Base-by-base conservation (phyloP, 257 asterid species). In the Penstemon newberryi region DNA sequence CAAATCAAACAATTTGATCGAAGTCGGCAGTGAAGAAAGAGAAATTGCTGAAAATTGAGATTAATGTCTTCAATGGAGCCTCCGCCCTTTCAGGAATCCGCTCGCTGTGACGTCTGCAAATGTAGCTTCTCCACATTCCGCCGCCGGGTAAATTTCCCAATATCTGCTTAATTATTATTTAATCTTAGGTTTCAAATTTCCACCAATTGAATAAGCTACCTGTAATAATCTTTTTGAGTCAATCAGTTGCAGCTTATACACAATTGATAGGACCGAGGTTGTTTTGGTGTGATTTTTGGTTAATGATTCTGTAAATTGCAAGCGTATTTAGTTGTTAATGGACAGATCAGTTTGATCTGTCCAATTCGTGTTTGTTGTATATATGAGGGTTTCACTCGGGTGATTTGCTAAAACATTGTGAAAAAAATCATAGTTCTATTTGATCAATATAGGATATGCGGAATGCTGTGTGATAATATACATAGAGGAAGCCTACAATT, bases 91-190 rank as follows among this genome's bases (percentile, higher is more conserved):
- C 95, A 90, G 73, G 98, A 90, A 70, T 81, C 96, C 56, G 67
- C 91, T 47, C 97, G 97, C 43, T 90, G 99, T 65, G 96, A 93
- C 78, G 95, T 90, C 80, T 90, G 99, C 82, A 87, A 85, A 72
- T 88, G 99, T 82, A 90, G 96, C 80, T 92, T 92, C 88, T 86
- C 88, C 82, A 79, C 99, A 72, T 93, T 93, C 76, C 89, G 96
- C 77, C 96, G 99, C 43, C 96, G 98, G 83, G 98, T 92, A 80
- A 73, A 6, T 66, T 62, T 8, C 63, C 52, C 8, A n/a, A 67
- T 11, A 37, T 65, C 69, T 64, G 75, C 1, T n/a, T 7, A 3
- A 3, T 12, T 0, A 38, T 39, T 39, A 60, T 60, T 42, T 5
- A n/a, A 18, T 11, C 12, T 7, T 40, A 25, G 33, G 33, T 25